phyloP scores from a whole-genome alignment of 345 rosid species.

The Euclidium syriacum region DNA sequence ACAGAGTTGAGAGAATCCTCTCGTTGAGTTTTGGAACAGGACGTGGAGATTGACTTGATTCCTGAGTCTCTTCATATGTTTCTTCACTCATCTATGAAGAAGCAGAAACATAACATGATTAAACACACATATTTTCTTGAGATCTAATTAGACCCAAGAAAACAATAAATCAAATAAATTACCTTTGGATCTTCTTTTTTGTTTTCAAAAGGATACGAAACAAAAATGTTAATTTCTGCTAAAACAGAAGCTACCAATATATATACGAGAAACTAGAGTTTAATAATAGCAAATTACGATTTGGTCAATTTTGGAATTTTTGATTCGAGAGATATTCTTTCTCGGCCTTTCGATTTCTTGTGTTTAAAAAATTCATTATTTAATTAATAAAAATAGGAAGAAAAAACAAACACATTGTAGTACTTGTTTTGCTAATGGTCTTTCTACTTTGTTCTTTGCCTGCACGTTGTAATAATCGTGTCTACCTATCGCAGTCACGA shows the following conservation, averaged over 20 bases:
- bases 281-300: slow-evolving; percentile 28
- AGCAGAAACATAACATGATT: neutral
- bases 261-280: slow-evolving; percentile 9
- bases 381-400: neutral
- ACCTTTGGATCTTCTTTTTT: slow-evolving; percentile 11
- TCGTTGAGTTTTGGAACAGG: slow-evolving; percentile 64
- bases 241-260: slow-evolving; percentile 4
- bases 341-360: slow-evolving; percentile 26
- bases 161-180: neutral
- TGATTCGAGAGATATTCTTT: slow-evolving; percentile 27
- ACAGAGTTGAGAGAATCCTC: slow-evolving; percentile 90
- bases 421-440: neutral
- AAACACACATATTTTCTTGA: neutral
- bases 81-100: slow-evolving; percentile 42
- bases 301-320: slow-evolving; percentile 19
- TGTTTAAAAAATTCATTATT: neutral
- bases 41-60: slow-evolving; percentile 20
- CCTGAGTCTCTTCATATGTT: slow-evolving; percentile 28
- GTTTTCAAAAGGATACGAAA: slow-evolving; percentile 8
- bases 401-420: neutral
- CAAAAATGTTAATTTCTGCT: slow-evolving; percentile 3
- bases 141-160: neutral
- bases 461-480: slow-evolving; percentile 32
- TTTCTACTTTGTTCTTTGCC: neutral
- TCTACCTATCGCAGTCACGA: slow-evolving; percentile 18